Evolutionary conservation across 768 basidiomycete genomes (phyloP).

Genomic region (Termitomyces sp.): DNA sequence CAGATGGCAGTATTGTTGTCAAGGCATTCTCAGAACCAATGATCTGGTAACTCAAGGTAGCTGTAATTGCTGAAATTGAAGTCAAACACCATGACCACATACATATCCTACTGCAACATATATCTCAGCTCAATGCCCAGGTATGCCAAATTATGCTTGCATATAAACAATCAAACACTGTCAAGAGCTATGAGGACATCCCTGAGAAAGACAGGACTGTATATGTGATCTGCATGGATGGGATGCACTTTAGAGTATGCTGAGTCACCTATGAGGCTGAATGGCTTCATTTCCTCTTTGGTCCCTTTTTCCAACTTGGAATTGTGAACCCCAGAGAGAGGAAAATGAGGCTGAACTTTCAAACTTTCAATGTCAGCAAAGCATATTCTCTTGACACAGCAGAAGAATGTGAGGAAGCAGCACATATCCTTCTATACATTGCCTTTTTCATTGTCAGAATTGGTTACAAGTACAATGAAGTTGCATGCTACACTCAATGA

Average conservation of each 20-base stretch:
- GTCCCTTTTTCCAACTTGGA: neutral
- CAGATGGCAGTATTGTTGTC: neutral
- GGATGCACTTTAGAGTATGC: neutral
- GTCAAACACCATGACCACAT: neutral
- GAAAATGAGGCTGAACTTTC: neutral
- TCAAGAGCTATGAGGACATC: neutral
- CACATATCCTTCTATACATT: neutral
- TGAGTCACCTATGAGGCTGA: neutral
- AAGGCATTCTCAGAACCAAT: neutral
- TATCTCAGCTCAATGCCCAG: conserved; percentile 2
- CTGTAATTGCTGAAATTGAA: neutral
- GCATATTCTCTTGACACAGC: neutral
- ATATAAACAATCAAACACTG: neutral
- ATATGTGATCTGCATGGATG: neutral
- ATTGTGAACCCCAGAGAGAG: neutral
- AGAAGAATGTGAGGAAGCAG: neutral
- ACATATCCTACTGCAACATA: neutral
- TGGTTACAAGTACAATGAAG: neutral
- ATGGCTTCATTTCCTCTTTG: neutral
- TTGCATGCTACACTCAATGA: neutral
- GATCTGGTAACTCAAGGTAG: neutral
- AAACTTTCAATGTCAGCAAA: neutral
- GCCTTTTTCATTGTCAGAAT: neutral
- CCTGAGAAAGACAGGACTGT: neutral
- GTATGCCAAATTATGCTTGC: neutral